Evolutionary conservation across 2,329 filamentous ascomycete species (phyloP), one percentile per base, ranked within the genome.

Genomic region (Sphaerostilbella broomeana): DNA sequence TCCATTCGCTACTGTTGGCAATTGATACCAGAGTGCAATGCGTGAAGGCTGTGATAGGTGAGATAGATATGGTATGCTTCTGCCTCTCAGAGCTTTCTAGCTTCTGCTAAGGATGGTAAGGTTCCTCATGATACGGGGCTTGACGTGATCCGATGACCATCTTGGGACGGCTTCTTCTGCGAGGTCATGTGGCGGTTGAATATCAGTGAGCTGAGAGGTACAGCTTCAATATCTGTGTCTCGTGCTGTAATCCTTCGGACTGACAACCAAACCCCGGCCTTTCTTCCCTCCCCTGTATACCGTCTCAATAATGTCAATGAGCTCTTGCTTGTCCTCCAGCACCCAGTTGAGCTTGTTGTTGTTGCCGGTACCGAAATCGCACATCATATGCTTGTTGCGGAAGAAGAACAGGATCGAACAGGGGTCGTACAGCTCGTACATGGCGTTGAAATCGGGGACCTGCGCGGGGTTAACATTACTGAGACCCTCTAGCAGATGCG

Each of bases 331-430:
- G 59, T 98, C 90, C 65, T 97, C 89, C 20, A 65, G 70, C 33
- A 95, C 86, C 82, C 87, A 95, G 60, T 95, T 95, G 51, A 95
- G 72, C 64, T 97, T 97, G 63, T 98, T 98, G 65, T 98, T 98
- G 68, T 98, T 95, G 49, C 92, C 92, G 2, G 92, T 98, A 32
- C 90, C 90, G 52, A 95, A 88, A 76, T 97, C 90, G 62, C 85
- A 87, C 85, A 94, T 94, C 79, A 97, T 97, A 66, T 95, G 88
- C 63, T 98, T 98, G 62, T 98, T 98, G 46, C 90, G 79, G 71
- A 89, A 95, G 73, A 95, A 95, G 71, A 72, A 94, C 85, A 95
- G 95, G 63, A 97, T 81, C 3, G 92, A 94, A 67, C 89, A 86
- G 1, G 88, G 81, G 59, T 98, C 86, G 69, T 92, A 89, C 5